A percentile compares a stretch with the other conserved stretches of the same genome.
These are phyloP conservation scores for Ochetophila trinervis DNA, from an alignment of 306 rosid species.

Conservation along the genomic window DNA sequence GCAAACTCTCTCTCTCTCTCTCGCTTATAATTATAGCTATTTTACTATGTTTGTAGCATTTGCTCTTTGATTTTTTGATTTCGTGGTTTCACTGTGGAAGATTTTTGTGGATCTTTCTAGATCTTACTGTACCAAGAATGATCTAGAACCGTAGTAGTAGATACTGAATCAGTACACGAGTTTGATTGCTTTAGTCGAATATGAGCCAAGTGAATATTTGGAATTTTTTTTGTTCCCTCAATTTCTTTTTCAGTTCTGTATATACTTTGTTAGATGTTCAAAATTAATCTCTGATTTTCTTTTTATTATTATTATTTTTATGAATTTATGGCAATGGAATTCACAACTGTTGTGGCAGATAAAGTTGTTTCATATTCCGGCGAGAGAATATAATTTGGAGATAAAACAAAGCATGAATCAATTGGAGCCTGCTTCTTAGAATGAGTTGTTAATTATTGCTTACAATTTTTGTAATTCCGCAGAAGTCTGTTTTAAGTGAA, in stretches of 20 bases:
- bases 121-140: constrained; percentile 23
- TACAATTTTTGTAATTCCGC: no score
- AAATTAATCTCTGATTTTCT: constrained; percentile 15
- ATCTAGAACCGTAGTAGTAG: constrained; percentile 7
- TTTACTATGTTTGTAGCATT: background rate
- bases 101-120: constrained; percentile 36
- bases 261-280: background rate
- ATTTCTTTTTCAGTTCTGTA: background rate
- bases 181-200: background rate
- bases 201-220: background rate
- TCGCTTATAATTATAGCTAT: background rate
- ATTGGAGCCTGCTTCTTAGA: no score
- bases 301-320: no score
- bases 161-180: background rate
- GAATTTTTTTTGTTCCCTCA: background rate
- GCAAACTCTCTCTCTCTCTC: constrained; percentile 6
- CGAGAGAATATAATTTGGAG: no score
- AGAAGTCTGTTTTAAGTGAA: no score
- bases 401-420: no score
- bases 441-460: no score
- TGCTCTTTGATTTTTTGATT: constrained; percentile 1
- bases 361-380: no score
- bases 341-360: no score
- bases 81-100: constrained; percentile 10
- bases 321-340: no score